phyloP scores from a whole-genome alignment of 345 rosid species.

The Carallia brachiata region DNA sequence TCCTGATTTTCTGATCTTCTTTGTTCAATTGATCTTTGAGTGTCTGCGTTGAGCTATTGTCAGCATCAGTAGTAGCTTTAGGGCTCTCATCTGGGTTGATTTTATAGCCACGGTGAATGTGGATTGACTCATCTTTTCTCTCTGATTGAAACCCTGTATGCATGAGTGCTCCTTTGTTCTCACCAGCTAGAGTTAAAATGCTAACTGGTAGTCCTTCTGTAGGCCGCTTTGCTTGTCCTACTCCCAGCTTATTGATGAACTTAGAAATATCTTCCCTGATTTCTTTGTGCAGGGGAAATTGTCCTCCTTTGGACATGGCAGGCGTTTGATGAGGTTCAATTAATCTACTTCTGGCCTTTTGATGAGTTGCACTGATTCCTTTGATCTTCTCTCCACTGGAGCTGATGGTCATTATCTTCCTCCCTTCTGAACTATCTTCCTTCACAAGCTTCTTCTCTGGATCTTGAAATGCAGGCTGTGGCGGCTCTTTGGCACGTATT shows the following conservation, averaged over 20 bases:
- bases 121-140: constrained; percentile 47
- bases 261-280: constrained; percentile 59
- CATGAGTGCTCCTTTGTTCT: constrained; percentile 85
- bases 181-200: constrained; percentile 69
- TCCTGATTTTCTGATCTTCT: constrained; percentile 33
- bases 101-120: constrained; percentile 60
- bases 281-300: constrained; percentile 43
- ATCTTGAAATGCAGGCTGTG: constrained; percentile 13
- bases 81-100: constrained; percentile 57
- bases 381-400: constrained; percentile 28
- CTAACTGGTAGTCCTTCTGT: constrained; percentile 39
- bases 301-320: constrained; percentile 24
- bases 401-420: constrained; percentile 18
- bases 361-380: constrained; percentile 24
- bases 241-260: constrained; percentile 50
- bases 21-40: constrained; percentile 24
- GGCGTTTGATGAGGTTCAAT: constrained; percentile 25
- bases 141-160: constrained; percentile 42
- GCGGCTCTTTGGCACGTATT: constrained; percentile 20
- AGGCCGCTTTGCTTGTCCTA: constrained; percentile 39
- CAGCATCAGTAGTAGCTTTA: constrained; percentile 54
- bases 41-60: constrained; percentile 33
- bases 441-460: constrained; percentile 28
- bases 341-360: constrained; percentile 7
- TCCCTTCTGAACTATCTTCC: constrained; percentile 31